phyloP scores from a whole-genome alignment of 2,329 filamentous ascomycete genomes.

The Zymoseptoria tritici region DNA sequence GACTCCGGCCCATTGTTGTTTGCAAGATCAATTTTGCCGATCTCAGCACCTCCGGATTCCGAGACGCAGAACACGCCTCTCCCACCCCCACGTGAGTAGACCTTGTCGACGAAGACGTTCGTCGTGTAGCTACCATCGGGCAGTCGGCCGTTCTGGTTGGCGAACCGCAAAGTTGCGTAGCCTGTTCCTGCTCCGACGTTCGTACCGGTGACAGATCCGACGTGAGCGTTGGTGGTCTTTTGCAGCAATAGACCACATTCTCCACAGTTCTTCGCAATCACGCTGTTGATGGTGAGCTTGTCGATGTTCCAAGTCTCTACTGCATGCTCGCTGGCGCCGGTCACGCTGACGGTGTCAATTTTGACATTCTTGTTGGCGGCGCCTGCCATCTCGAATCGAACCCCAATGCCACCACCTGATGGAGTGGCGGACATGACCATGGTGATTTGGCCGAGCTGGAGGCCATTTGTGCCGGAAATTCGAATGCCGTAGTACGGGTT shows the following conservation, averaged over 20 bases:
- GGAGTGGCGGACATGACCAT: constrained; percentile 42
- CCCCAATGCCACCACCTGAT: constrained; percentile 42
- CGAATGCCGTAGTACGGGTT: constrained; percentile 52
- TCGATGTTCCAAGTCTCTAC: constrained; percentile 56
- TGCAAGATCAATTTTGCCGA: constrained; percentile 44
- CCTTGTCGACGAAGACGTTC: constrained; percentile 48
- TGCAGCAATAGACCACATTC: constrained; percentile 53
- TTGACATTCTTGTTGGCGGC: constrained; percentile 47
- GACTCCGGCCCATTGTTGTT: constrained; percentile 51
- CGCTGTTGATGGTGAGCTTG: constrained; percentile 44
- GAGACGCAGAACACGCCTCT: constrained; percentile 53
- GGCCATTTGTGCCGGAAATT: constrained; percentile 46
- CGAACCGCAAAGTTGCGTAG: constrained; percentile 51
- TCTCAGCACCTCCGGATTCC: constrained; percentile 47
- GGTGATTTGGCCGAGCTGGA: constrained; percentile 46
- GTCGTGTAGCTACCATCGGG: constrained; percentile 44
- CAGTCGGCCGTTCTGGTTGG: constrained; percentile 49
- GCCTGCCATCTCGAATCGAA: constrained; percentile 51
- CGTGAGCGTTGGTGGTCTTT: constrained; percentile 44
- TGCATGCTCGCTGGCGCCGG: constrained; percentile 48
- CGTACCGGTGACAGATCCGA: constrained; percentile 50
- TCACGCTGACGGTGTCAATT: constrained; percentile 47
- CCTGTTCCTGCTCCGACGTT: constrained; percentile 48
- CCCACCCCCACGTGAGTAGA: constrained; percentile 50
- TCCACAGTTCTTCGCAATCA: constrained; percentile 48